These are phyloP conservation scores for Stephanodiscus triporus DNA, from an alignment of 108 stramenopile species.

Conservation along the genomic window DNA sequence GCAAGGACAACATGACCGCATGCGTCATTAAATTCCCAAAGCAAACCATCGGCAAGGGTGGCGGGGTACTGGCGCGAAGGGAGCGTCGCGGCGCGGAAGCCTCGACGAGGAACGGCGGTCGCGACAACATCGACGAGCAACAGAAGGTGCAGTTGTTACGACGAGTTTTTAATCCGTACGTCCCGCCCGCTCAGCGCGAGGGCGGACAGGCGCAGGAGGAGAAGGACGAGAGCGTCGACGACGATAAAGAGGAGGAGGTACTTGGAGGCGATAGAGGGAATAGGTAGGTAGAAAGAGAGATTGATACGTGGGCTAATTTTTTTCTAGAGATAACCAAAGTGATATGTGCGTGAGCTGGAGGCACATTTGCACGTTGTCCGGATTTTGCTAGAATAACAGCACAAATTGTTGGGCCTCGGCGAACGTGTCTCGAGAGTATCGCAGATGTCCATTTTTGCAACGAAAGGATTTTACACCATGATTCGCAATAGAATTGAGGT, in stretches of 20 bases:
- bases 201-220: neutral
- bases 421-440: too few species aligned
- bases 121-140: neutral
- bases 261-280: neutral
- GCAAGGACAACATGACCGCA: slow-evolving; percentile 90
- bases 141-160: slow-evolving; percentile 4
- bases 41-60: slow-evolving; percentile 61
- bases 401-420: too few species aligned
- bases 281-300: neutral
- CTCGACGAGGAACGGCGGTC: neutral
- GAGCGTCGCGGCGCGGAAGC: slow-evolving; percentile 15
- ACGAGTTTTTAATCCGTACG: slow-evolving; percentile 15
- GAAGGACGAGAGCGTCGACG: neutral
- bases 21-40: slow-evolving; percentile 71
- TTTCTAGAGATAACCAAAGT: too few species aligned
- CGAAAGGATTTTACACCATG: too few species aligned
- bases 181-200: neutral
- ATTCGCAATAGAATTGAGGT: too few species aligned
- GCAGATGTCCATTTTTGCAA: too few species aligned
- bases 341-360: too few species aligned
- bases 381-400: too few species aligned
- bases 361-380: too few species aligned
- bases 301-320: too few species aligned
- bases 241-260: neutral
- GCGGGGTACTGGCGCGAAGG: slow-evolving; percentile 65